Evolutionary conservation across 371 early-diverging fungal genomes (phyloP).

Genomic region (Capniomyces stellatus): DNA sequence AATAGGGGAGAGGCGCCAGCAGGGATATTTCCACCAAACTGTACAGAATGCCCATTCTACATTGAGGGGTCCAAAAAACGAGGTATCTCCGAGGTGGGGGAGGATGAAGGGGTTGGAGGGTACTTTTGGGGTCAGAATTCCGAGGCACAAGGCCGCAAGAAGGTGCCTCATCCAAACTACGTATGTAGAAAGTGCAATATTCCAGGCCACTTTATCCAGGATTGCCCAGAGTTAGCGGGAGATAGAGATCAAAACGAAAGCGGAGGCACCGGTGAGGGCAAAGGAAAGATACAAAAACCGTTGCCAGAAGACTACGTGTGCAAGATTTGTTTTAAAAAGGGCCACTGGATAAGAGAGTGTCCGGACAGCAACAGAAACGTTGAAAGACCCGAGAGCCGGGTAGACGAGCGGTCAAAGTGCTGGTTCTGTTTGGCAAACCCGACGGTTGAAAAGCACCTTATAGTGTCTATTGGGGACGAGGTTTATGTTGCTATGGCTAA

Average conservation of each 20-base stretch:
- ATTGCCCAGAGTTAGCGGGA: slow-evolving; percentile 31
- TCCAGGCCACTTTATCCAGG: slow-evolving; percentile 43
- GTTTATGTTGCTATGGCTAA: slow-evolving; percentile 38
- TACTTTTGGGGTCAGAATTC: neutral
- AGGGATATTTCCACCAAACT: slow-evolving; percentile 23
- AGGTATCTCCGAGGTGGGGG: too few relatives aligned
- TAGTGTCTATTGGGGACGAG: slow-evolving; percentile 32
- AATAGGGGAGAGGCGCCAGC: slow-evolving; percentile 19
- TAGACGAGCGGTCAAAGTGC: slow-evolving; percentile 20
- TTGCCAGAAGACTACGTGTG: slow-evolving; percentile 32
- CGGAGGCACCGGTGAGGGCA: neutral
- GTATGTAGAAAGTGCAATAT: slow-evolving; percentile 32
- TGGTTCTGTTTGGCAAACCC: slow-evolving; percentile 53
- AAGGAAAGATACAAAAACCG: slow-evolving; percentile 8
- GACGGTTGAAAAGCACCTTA: slow-evolving; percentile 38
- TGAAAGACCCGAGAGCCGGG: slow-evolving; percentile 4
- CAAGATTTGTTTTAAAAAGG: slow-evolving; percentile 31
- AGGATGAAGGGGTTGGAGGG: too few relatives aligned
- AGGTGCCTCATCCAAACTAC: slow-evolving; percentile 26
- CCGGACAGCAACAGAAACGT: slow-evolving; percentile 19
- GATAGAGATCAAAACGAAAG: neutral
- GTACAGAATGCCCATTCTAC: slow-evolving; percentile 44
- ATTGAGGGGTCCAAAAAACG: slow-evolving; percentile 6
- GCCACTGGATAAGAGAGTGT: slow-evolving; percentile 46
- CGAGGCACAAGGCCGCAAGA: neutral